Conservation (phyloP, 331 rosid species). For the Rhamnella rubrinervis region DNA sequence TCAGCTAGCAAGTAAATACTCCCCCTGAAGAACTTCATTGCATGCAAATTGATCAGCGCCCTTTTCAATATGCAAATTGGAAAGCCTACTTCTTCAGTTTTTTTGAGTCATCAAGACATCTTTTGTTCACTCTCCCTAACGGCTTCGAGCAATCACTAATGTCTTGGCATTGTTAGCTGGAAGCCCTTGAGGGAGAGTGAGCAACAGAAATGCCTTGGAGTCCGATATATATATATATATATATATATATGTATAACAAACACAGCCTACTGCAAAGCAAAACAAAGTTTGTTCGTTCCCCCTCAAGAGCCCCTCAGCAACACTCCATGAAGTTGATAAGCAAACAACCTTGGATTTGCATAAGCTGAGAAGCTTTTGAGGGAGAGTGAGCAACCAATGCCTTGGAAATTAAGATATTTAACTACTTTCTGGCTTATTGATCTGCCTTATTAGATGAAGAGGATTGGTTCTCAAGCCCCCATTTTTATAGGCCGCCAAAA, state of each 20-base stretch:
- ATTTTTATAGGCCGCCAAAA: slow-evolving; percentile 41
- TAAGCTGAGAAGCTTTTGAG: slow-evolving; percentile 47
- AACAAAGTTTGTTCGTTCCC: slow-evolving; percentile 25
- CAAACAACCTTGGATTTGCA: background rate
- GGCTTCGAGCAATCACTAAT: background rate
- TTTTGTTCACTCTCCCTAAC: slow-evolving; percentile 15
- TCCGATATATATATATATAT: background rate
- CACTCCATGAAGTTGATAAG: background rate
- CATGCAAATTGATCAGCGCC: too few relatives aligned
- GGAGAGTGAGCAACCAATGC: slow-evolving; percentile 46
- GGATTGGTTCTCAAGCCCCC: slow-evolving; percentile 27
- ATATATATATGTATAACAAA: background rate
- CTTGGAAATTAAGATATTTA: slow-evolving; percentile 13
- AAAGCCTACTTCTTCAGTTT: too few relatives aligned
- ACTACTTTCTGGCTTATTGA: background rate
- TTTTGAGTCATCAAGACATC: slow-evolving; percentile 1
- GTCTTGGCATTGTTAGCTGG: slow-evolving; percentile 2
- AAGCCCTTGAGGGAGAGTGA: slow-evolving; percentile 65
- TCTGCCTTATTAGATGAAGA: slow-evolving; percentile 18
- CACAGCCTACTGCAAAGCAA: background rate
- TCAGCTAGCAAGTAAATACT: too few relatives aligned
- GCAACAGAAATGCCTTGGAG: slow-evolving; percentile 26
- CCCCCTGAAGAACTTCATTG: too few relatives aligned
- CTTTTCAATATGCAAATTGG: too few relatives aligned
- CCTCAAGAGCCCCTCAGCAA: slow-evolving; percentile 22